Base-by-base conservation (phyloP, 2,329 filamentous ascomycete genomes). In the Orbilia brochopaga region DNA sequence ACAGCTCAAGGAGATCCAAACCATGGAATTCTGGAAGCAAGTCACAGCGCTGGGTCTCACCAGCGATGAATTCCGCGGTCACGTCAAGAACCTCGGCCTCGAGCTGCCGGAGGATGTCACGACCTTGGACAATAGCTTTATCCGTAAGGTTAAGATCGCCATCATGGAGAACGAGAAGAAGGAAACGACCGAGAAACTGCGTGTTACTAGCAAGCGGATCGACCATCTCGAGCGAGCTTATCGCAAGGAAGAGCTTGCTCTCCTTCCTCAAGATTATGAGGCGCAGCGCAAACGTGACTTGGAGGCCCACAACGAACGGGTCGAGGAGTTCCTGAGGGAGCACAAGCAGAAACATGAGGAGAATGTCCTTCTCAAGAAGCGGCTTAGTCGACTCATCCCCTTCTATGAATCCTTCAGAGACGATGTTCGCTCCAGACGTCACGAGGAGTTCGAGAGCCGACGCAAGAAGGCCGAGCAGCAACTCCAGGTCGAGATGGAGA, bases 81-180 rank as follows among this genome's bases (percentile, higher is more conserved):
- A 64, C 56, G 59, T 64, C 55, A 64, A 72, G 55, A 60, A 61
- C 13, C 40, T 64, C 32, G 57, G 83, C 64, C 88, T 97, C 73
- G 91, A 92, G 76, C 81, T 91, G 64, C 88, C 90, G 64, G 66
- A 64, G 48, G 87, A 97, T 77, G 84, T 97, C 62, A 89, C 94
- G 74, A 90, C 90, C 75, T 85, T 97, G 65, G 92, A 97, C 80
- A 90, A 88, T 80, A 92, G 91, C 80, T 88, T 89, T 74, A 90
- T 99, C 76, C 92, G 94, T 79, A 89, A 90, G 76, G 89, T 99
- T 82, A 97, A 97, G 84, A 86, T 99, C 66, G 90, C 91, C 73
- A 93, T 96, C 81, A 86, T 99, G 10, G 94, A 97, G 82, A 92
- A 93, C 77, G 94, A 97, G 84, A 99, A 97, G 88, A 96, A 93